Conservation (phyloP, 2,329 filamentous ascomycete genomes). For the Penicillium sumatraense region DNA sequence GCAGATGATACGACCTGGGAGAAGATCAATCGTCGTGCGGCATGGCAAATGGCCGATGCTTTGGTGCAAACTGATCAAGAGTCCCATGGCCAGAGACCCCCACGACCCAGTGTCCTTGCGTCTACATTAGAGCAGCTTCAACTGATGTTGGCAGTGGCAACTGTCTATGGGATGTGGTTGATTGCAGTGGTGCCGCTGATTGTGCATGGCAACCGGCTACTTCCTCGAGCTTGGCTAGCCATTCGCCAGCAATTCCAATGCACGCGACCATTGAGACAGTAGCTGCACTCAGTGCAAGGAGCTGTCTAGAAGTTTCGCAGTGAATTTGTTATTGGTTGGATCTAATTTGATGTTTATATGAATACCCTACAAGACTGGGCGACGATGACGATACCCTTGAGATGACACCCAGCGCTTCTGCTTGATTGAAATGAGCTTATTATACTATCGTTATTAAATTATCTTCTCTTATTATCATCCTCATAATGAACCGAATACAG, state of each 20-base stretch:
- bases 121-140: constrained; percentile 29
- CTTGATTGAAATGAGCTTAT: too few species aligned
- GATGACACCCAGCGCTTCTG: too few species aligned
- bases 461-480: background rate
- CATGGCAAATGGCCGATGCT: constrained; percentile 63
- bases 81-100: constrained; percentile 15
- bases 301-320: too few species aligned
- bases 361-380: constrained; percentile 4
- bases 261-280: constrained; percentile 13
- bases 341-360: constrained; percentile 1
- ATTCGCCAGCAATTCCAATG: constrained; percentile 21
- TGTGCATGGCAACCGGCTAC: constrained; percentile 37
- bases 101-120: constrained; percentile 19
- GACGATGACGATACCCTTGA: too few species aligned
- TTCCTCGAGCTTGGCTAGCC: constrained; percentile 26
- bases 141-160: constrained; percentile 34
- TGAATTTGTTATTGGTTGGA: too few species aligned
- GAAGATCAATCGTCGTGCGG: constrained; percentile 71
- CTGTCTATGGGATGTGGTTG: constrained; percentile 43
- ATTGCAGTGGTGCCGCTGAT: constrained; percentile 43
- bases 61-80: constrained; percentile 34
- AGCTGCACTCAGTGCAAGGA: too few species aligned
- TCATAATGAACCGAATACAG: too few species aligned
- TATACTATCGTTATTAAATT: background rate
- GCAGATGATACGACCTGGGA: constrained; percentile 72